phyloP scores from a whole-genome alignment of 78 protist genomes.

The Emiliania huxleyi region DNA sequence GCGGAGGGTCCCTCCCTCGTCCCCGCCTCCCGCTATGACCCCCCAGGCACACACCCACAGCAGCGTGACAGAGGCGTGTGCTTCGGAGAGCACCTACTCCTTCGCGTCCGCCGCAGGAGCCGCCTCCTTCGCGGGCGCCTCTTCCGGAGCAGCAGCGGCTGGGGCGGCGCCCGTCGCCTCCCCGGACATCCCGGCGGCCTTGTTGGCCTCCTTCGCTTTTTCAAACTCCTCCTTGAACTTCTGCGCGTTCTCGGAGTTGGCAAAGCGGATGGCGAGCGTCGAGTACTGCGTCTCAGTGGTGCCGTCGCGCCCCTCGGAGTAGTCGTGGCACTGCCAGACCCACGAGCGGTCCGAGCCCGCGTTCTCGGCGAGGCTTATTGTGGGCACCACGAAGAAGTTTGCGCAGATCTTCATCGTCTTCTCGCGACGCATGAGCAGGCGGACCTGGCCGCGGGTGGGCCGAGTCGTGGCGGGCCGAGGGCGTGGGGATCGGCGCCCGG shows the following conservation, averaged over 20 bases:
- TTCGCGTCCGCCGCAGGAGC: too few relatives aligned
- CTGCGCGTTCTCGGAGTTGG: slow-evolving; percentile 26
- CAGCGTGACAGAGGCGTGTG: too few relatives aligned
- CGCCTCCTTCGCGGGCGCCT: too few relatives aligned
- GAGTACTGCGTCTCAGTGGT: background rate
- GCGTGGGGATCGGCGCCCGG: too few relatives aligned
- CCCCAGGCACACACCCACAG: too few relatives aligned
- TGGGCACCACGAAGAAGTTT: slow-evolving; percentile 63
- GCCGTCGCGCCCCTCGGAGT: slow-evolving; percentile 34
- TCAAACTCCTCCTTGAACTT: slow-evolving; percentile 45
- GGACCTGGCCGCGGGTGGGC: slow-evolving; percentile 40
- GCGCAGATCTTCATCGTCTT: slow-evolving; percentile 88
- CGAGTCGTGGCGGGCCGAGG: background rate
- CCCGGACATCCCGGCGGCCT: too few relatives aligned
- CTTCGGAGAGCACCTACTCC: too few relatives aligned
- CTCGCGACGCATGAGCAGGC: slow-evolving; percentile 92
- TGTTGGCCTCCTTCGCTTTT: background rate
- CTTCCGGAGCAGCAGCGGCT: too few relatives aligned
- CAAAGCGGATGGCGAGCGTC: slow-evolving; percentile 36
- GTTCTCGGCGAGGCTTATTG: background rate
- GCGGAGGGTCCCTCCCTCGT: too few relatives aligned
- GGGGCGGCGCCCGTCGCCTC: too few relatives aligned
- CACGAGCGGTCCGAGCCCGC: slow-evolving; percentile 45
- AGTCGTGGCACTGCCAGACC: slow-evolving; percentile 44
- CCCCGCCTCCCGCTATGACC: too few relatives aligned